Evolutionary conservation across 805 yeast species (phyloP), one percentile per base, ranked within the genome.

Genomic region (Candida ficus): DNA sequence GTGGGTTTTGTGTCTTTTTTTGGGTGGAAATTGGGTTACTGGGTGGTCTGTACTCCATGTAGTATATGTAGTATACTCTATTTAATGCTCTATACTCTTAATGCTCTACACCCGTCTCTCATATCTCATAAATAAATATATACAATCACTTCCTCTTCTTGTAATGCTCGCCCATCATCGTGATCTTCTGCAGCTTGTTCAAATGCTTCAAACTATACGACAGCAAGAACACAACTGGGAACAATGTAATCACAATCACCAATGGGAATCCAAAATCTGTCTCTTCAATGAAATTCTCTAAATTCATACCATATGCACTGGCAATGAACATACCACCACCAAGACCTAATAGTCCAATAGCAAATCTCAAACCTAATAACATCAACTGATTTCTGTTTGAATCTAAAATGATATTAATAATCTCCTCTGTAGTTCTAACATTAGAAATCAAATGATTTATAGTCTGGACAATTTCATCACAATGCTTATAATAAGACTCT

Each of bases 221-320:
- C 39, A 87, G 75, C 10, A 89, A 64, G 7, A 66, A 48, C 1
- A 70, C 41, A 9, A 75, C 54, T 3, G 78, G 64, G 0, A 81
- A 66, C 2, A 68, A 45, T 0, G 69, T 66, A 3, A 61, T 16
- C 1, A 53, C 45, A 1, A 70, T 59, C 6, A 81, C 73, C 1
- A 78, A 58, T 4, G 60, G 57, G 56, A 88, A 85, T 25, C 96
- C 96, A 47, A 73, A 71, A 41, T 75, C 73, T 2, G 79, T 66
- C 42, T 89, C 95, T 58, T 93, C 99, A 18, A 93, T 80, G 56
- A 85, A 89, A 62, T 91, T 93, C 55, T 84, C 87, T 59, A 93
- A 67, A 62, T 93, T 93, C 99, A 93, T 93, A 27, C 99, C 99
- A 61, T 90, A 93, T 10, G 88, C 66, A 0, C 96, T 83, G 2